These are phyloP conservation scores for Ploettnerulaceae sp. DNA, from an alignment of 2,329 filamentous ascomycete genomes.

Conservation along the genomic window DNA sequence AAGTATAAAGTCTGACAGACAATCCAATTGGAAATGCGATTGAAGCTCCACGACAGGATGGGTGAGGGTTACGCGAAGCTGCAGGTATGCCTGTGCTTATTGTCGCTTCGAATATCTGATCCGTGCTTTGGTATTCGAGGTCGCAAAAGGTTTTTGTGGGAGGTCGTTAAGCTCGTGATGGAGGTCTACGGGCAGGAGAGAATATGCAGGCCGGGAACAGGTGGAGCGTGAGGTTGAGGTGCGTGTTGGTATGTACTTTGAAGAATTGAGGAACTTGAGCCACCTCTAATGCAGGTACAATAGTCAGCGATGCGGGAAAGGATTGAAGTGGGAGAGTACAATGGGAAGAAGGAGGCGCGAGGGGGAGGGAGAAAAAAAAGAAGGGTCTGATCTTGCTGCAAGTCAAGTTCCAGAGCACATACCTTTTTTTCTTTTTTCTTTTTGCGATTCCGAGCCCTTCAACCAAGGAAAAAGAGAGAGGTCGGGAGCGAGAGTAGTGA, in stretches of 20 bases:
- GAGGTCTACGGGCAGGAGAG: slow-evolving; percentile 10
- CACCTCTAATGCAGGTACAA: slow-evolving; percentile 36
- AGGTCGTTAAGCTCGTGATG: slow-evolving; percentile 29
- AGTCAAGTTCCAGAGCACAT: slow-evolving; percentile 16
- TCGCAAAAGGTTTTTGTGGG: slow-evolving; percentile 24
- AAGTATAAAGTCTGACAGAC: slow-evolving; percentile 31
- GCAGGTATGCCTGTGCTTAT: slow-evolving; percentile 36
- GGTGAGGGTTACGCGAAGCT: slow-evolving; percentile 32
- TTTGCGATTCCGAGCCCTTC: slow-evolving; percentile 18
- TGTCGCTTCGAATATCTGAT: slow-evolving; percentile 27
- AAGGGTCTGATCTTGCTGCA: slow-evolving; percentile 22
- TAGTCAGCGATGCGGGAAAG: slow-evolving; percentile 32
- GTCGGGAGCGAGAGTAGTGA: slow-evolving; percentile 21
- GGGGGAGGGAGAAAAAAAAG: slow-evolving; percentile 12
- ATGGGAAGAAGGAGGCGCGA: slow-evolving; percentile 17
- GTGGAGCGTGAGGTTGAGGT: slow-evolving; percentile 13
- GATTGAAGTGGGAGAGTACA: slow-evolving; percentile 28
- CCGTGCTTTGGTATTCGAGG: slow-evolving; percentile 31
- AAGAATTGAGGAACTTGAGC: slow-evolving; percentile 28
- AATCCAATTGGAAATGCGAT: slow-evolving; percentile 34
- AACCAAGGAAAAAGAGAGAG: slow-evolving; percentile 27
- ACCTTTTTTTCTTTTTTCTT: slow-evolving; percentile 20
- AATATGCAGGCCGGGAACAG: slow-evolving; percentile 11
- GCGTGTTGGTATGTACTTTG: slow-evolving; percentile 19
- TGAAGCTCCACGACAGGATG: slow-evolving; percentile 33